Percentiles rank a stretch among this genome's conserved stretches.
phyloP scores from a whole-genome alignment of 2,329 filamentous ascomycete genomes.

The Cercospora brassicicola region DNA sequence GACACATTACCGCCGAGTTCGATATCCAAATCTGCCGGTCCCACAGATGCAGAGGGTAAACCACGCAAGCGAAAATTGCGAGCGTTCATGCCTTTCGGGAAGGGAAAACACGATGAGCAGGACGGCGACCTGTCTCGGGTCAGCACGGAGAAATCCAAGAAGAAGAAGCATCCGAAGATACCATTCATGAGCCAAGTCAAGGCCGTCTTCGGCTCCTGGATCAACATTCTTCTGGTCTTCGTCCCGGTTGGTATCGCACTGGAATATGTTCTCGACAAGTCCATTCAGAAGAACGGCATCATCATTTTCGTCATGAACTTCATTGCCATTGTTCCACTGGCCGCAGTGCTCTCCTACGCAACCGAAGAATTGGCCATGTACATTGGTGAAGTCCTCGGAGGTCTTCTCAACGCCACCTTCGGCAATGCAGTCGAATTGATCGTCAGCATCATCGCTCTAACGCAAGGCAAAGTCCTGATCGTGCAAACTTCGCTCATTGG shows the following conservation, averaged over 20 bases:
- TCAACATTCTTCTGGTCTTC: conserved; percentile 77
- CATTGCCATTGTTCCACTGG: conserved; percentile 85
- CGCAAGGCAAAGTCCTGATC: conserved; percentile 72
- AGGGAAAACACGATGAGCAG: conserved; percentile 2
- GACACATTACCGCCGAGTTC: conserved; percentile 19
- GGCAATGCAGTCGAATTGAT: conserved; percentile 56
- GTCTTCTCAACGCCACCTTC: conserved; percentile 85
- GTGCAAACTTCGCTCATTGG: conserved; percentile 92
- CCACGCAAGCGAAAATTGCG: conserved; percentile 27
- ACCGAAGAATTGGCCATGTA: conserved; percentile 86
- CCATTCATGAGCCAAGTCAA: conserved; percentile 57
- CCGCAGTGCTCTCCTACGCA: conserved; percentile 80
- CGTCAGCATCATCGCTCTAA: conserved; percentile 79
- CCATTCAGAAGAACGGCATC: conserved; percentile 54
- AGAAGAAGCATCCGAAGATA: conserved; percentile 31
- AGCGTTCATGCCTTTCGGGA: conserved; percentile 28
- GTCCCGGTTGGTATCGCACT: conserved; percentile 76
- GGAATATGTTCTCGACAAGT: conserved; percentile 55
- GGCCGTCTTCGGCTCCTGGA: conserved; percentile 78
- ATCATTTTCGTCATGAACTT: conserved; percentile 83
- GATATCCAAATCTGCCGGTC: conserved; percentile 15
- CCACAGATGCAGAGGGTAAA: conserved; percentile 18
- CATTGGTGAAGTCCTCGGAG: conserved; percentile 78
- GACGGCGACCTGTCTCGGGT: conserved; percentile 10
- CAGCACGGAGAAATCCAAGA: conserved; percentile 27